These are phyloP conservation scores for Akebia trifoliata DNA, from an alignment of 164 flowering plant genomes.

Conservation along the genomic window DNA sequence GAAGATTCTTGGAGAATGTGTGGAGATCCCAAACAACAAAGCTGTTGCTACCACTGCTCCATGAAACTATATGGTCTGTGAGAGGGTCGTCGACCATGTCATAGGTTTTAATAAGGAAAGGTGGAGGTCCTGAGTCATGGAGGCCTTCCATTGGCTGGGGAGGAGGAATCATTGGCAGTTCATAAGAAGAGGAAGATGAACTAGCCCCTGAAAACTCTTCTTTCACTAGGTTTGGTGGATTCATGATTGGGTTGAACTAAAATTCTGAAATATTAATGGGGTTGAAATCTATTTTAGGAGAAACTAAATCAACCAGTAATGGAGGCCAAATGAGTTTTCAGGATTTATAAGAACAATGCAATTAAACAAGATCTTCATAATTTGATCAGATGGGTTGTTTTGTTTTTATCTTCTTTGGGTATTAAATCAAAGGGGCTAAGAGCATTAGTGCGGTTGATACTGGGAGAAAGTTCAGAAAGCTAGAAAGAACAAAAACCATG, in stretches of 20 bases:
- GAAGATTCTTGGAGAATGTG: constrained; percentile 41
- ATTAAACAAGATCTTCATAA: background rate
- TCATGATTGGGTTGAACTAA: constrained; percentile 14
- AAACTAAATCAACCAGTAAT: background rate
- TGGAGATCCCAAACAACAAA: too few relatives aligned
- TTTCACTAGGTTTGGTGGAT: constrained; percentile 19
- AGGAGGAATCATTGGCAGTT: constrained; percentile 6
- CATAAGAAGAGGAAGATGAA: constrained; percentile 14
- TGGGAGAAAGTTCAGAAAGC: too few relatives aligned
- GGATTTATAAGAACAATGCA: background rate
- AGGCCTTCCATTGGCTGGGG: constrained; percentile 44
- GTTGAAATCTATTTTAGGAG: background rate
- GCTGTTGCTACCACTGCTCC: constrained; percentile 53
- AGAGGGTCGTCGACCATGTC: constrained; percentile 52
- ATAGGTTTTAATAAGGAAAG: constrained; percentile 28
- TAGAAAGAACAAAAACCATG: too few relatives aligned
- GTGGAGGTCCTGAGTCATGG: constrained; percentile 20
- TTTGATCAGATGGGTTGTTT: background rate
- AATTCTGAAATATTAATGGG: background rate
- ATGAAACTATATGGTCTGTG: constrained; percentile 50
- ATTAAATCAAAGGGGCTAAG: background rate
- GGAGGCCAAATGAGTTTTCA: background rate
- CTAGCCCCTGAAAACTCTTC: constrained; percentile 27
- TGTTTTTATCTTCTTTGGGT: background rate
- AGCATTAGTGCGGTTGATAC: background rate